Base-by-base conservation (phyloP, 2,329 filamentous ascomycete species). In the Epichloe coenophiala region DNA sequence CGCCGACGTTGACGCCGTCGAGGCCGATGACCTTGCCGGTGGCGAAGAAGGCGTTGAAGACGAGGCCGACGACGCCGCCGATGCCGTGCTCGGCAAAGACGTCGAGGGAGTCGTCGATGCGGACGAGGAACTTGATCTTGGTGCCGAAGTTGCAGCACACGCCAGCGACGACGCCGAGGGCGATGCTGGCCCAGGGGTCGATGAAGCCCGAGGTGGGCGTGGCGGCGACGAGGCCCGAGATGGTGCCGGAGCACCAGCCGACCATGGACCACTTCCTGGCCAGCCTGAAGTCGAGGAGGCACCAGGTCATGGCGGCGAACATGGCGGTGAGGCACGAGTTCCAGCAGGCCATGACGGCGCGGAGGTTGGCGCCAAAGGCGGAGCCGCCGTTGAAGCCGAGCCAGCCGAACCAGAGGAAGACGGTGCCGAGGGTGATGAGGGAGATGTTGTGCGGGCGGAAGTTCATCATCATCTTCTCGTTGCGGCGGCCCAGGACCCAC, bases 381-480 rank as follows among this genome's bases (percentile, higher is more conserved):
- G 90, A 96, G 56, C 93, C 93, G 61, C 91, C 93, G 76, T 98
- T 98, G 81, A 98, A 98, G 50, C 90, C 93, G 57, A 98, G 77
- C 93, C 93, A 98, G 63, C 93, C 93, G 63, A 97, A 97, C 90
- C 90, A 97, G 51, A 98, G 88, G 61, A 98, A 80, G 57, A 95
- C 80, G 3, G 93, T 97, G 56, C 93, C 93, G 60, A 97, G 84
- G 1, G 93, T 90, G 70, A 98, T 95, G 63, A 97, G 80, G 5
- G 90, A 95, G 58, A 97, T 93, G 74, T 98, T 98, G 77, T 98
- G 93, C 17, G 93, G 93, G 59, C 93, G 88, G 80, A 97, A 97
- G 78, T 97, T 97, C 71, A 96, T 81, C 88, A 97, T 96, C 89
- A 97, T 96, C 74, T 89, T 93, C 74, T 97, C 91, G 73, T 96